phyloP scores from a whole-genome alignment of 305 asterid genomes.

The Fraxinus dipetala region DNA sequence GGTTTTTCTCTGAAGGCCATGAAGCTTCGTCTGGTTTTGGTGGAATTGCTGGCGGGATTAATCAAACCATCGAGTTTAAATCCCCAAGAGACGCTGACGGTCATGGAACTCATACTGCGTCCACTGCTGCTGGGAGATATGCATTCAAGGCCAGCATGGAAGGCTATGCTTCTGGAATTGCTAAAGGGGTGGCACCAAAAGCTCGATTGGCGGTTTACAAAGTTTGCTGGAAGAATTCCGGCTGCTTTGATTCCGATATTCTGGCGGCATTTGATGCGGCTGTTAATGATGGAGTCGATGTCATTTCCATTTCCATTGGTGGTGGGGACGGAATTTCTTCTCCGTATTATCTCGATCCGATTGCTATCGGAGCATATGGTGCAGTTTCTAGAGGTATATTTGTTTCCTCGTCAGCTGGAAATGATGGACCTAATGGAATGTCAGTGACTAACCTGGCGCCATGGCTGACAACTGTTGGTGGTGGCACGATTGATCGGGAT shows the following conservation, averaged over 20 bases:
- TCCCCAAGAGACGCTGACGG: slow-evolving; percentile 94
- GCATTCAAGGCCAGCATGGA: slow-evolving; percentile 73
- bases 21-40: slow-evolving; percentile 71
- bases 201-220: slow-evolving; percentile 80
- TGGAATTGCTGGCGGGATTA: slow-evolving; percentile 63
- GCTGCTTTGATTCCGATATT: slow-evolving; percentile 90
- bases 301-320: slow-evolving; percentile 82
- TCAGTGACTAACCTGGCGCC: slow-evolving; percentile 92
- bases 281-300: slow-evolving; percentile 83
- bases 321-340: slow-evolving; percentile 90
- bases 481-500: slow-evolving; percentile 79
- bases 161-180: slow-evolving; percentile 84
- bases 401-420: slow-evolving; percentile 88
- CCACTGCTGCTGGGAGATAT: slow-evolving; percentile 86
- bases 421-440: slow-evolving; percentile 93
- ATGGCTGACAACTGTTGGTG: slow-evolving; percentile 93
- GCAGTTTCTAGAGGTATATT: slow-evolving; percentile 89
- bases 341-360: slow-evolving; percentile 90
- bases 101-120: slow-evolving; percentile 92
- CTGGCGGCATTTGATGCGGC: slow-evolving; percentile 90
- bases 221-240: slow-evolving; percentile 83
- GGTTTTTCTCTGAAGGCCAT: slow-evolving; percentile 77
- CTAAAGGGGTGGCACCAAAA: slow-evolving; percentile 93
- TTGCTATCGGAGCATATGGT: slow-evolving; percentile 89
- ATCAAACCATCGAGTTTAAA: slow-evolving; percentile 63